Evolutionary conservation across 768 basidiomycete species (phyloP).

Genomic region (Pilatotrama ljubarskyi): DNA sequence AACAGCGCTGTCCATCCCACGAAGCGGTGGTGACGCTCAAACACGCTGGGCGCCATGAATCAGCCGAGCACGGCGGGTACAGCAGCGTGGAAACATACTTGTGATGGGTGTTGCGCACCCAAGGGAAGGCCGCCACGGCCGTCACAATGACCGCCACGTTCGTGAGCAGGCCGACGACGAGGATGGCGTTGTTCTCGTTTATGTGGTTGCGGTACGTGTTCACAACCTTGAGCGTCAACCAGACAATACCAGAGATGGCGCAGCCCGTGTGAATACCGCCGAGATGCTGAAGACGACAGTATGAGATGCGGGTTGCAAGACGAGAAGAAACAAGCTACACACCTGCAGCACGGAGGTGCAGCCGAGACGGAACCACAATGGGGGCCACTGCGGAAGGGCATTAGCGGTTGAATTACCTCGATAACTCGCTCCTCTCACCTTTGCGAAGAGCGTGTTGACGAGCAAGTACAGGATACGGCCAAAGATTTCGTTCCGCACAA

Average conservation of each 20-base stretch:
- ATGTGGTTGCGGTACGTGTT: constrained; percentile 52
- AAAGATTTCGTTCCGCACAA: constrained; percentile 82
- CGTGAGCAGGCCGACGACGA: constrained; percentile 63
- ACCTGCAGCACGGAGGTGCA: constrained; percentile 74
- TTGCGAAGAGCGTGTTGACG: constrained; percentile 76
- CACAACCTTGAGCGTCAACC: constrained; percentile 66
- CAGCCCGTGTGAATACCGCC: constrained; percentile 82
- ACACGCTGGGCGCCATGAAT: constrained; percentile 48
- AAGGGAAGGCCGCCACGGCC: constrained; percentile 68
- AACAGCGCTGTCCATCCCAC: constrained; percentile 71
- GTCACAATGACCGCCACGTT: constrained; percentile 57
- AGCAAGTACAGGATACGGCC: constrained; percentile 72
- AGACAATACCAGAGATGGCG: constrained; percentile 65
- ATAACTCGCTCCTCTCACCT: constrained; percentile 41
- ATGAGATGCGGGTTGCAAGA: not conserved
- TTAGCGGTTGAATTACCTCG: not conserved
- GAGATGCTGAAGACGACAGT: constrained; percentile 49
- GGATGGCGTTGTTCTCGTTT: constrained; percentile 53
- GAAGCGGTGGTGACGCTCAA: constrained; percentile 80
- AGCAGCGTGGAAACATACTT: constrained; percentile 48
- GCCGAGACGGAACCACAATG: constrained; percentile 67
- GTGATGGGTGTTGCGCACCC: constrained; percentile 80
- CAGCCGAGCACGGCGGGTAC: not conserved
- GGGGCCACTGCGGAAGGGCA: constrained; percentile 55
- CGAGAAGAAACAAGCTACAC: not conserved